Base-by-base conservation (phyloP, 805 yeast species). In the Saccharomycopsis sp. region DNA sequence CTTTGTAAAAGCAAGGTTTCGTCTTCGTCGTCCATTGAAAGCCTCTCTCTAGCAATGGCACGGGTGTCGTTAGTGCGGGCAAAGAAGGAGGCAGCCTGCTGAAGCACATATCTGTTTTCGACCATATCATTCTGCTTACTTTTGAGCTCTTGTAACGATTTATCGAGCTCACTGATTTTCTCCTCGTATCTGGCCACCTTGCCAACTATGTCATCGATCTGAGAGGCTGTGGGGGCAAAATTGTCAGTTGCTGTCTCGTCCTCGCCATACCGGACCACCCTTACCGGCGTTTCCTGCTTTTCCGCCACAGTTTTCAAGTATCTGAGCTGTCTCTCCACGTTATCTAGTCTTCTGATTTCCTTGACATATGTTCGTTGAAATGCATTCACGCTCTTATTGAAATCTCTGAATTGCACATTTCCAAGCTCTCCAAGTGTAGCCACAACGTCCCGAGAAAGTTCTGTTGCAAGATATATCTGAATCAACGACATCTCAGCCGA, bases 401-500 rank as follows among this genome's bases (percentile, higher is more conserved):
- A 77, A 71, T 94, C 99, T 54, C 96, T 77, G 70, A 94, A 90
- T 67, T 95, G 97, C 24, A 94, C 80, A 60, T 83, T 75, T 24
- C 96, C 95, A 68, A 89, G 75, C 63, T 89, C 90, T 2, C 99
- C 99, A 41, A 94, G 75, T 24, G 89, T 82, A 58, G 89, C 81
- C n/a, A 91, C 85, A 44, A 90, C 82, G 60, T 91, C 96, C 62
- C 97, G 78, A 5, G 96, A 82, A 50, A 88, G 85, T 72, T 94
- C 99, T 24, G 89, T 84, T 7, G 98, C 92, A 60, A 94, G 83
- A 71, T 89, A 92, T 64, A 94, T 77, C 75, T 94, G 97, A 55
- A 92, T 87, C 65, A 91, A 80, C 53, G 96, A 83, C 98, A 94
- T 95, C 67, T 89, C 96, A 85, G 98, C 98, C 58, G 98, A 91